Evolutionary conservation across 2,329 filamentous ascomycete genomes (phyloP).

Genomic region (Mycosphaerella arachidis): DNA sequence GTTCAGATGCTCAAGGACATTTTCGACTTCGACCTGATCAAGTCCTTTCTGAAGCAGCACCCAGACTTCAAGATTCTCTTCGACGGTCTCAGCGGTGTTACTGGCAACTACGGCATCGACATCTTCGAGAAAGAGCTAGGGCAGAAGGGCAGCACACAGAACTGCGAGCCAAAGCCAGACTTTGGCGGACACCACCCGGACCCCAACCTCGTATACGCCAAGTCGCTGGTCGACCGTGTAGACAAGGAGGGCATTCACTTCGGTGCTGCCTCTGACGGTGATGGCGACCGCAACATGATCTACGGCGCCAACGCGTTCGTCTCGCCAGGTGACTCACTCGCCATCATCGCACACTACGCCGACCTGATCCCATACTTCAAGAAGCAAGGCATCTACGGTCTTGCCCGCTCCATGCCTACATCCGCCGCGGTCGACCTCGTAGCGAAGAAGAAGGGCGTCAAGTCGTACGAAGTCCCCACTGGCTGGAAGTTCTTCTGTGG

Average conservation of each 20-base stretch:
- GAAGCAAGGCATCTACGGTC: slow-evolving; percentile 90
- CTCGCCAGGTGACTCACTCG: slow-evolving; percentile 92
- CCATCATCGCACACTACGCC: slow-evolving; percentile 96
- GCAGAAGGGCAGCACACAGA: slow-evolving; percentile 76
- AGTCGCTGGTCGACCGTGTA: slow-evolving; percentile 88
- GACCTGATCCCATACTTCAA: slow-evolving; percentile 97
- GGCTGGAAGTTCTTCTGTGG: slow-evolving; percentile 99
- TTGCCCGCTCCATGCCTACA: slow-evolving; percentile 96
- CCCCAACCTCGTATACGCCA: slow-evolving; percentile 94
- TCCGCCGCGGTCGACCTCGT: slow-evolving; percentile 93
- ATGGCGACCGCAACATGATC: slow-evolving; percentile 99
- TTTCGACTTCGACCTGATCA: slow-evolving; percentile 96
- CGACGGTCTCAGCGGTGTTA: slow-evolving; percentile 90
- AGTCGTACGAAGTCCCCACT: slow-evolving; percentile 94
- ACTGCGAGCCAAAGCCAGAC: slow-evolving; percentile 87
- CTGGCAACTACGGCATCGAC: slow-evolving; percentile 86
- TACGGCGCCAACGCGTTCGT: slow-evolving; percentile 96
- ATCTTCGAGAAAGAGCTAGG: slow-evolving; percentile 95
- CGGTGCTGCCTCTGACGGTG: slow-evolving; percentile 91
- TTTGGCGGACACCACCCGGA: slow-evolving; percentile 97
- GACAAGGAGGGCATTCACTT: slow-evolving; percentile 91
- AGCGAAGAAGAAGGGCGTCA: slow-evolving; percentile 85
- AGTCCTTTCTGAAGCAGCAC: slow-evolving; percentile 82
- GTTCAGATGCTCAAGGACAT: slow-evolving; percentile 94
- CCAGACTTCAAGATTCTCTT: slow-evolving; percentile 95